Evolutionary conservation across 1,284 basidiomycete genomes (phyloP).

Genomic region (Ceratobasidium theobromae): DNA sequence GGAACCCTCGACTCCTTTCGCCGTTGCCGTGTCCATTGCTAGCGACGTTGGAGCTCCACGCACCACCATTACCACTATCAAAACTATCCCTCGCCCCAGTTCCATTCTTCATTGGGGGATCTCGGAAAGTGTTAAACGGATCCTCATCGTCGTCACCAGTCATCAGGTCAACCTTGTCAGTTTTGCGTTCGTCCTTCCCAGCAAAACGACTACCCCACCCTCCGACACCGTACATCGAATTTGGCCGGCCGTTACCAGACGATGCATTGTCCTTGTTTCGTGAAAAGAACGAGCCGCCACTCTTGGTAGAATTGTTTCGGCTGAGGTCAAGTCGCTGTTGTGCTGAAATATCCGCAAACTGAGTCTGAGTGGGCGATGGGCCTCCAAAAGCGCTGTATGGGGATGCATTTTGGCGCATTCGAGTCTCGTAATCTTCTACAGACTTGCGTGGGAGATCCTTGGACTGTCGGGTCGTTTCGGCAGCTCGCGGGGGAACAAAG

Average conservation of each 20-base stretch:
- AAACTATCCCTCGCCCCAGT: slow-evolving; percentile 1
- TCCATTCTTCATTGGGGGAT: neutral
- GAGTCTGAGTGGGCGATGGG: slow-evolving; percentile 20
- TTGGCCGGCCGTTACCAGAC: slow-evolving; percentile 15
- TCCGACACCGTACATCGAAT: slow-evolving; percentile 7
- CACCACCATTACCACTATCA: slow-evolving; percentile 6
- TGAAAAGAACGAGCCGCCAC: slow-evolving; percentile 8
- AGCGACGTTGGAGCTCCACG: neutral
- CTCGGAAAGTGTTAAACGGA: slow-evolving; percentile 2
- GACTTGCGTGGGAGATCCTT: slow-evolving; percentile 18
- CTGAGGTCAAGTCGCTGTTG: slow-evolving; percentile 20
- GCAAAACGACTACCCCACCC: slow-evolving; percentile 18
- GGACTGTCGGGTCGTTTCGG: neutral
- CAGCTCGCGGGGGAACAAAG: slow-evolving; percentile 37
- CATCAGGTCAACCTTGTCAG: slow-evolving; percentile 19
- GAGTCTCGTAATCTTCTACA: slow-evolving; percentile 20
- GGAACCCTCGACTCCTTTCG: neutral
- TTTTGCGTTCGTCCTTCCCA: slow-evolving; percentile 7
- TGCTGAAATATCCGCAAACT: slow-evolving; percentile 29
- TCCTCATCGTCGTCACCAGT: slow-evolving; percentile 25
- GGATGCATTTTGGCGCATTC: slow-evolving; percentile 29
- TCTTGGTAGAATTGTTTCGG: slow-evolving; percentile 12
- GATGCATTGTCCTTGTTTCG: slow-evolving; percentile 17
- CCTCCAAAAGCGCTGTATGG: slow-evolving; percentile 17
- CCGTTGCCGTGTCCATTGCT: neutral